Evolutionary conservation across 2,329 filamentous ascomycete species (phyloP), one percentile per base, ranked within the genome.

Genomic region (Setomelanomma holmii): DNA sequence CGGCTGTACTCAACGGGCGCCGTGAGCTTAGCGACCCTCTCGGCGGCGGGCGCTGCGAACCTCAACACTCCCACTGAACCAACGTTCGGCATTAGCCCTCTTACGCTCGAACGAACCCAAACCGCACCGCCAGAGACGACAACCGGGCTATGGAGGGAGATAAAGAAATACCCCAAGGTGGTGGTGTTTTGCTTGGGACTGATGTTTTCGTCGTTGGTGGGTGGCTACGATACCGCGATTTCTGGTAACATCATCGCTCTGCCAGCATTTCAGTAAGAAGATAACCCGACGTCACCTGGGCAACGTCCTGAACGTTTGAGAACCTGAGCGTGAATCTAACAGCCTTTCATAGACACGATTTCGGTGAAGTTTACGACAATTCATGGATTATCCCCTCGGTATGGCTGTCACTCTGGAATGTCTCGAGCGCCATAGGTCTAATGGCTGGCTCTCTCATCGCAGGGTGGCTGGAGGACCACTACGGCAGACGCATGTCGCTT

Each of bases 351-450:
- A 42, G 22, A 6, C 27, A 30, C 12, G 40, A 42, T n/a, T 42
- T 42, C 19, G 40, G 40, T 10, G 40, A 16, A n/a, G 16, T 42
- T 12, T 42, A 46, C 12, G 40, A 54, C 33, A 47, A 48, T 22
- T 45, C 50, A 34, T 51, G 48, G 47, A 73, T 80, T 30, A 58
- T 58, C 22, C 78, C 78, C 0, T 75, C 76, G 3, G 61, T 74
- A 16, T 80, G 78, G 78, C 67, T 80, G 5, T 74, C 76, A 1
- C 67, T 80, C 12, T 80, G 78, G 78, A 76, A 73, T 34, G 73
- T 76, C n/a, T 66, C 73, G 4, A 70, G 69, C 17, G 70, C 74
- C 1, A 60, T 78, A 5, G 76, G 75, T 1, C 67, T 72, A 33
- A 71, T 78, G 48, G 35, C 74, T n/a, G 77, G 76, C 4, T 68